These are phyloP conservation scores for Xylariaceae sp. DNA, from an alignment of 2,329 filamentous ascomycete species.

Conservation along the genomic window DNA sequence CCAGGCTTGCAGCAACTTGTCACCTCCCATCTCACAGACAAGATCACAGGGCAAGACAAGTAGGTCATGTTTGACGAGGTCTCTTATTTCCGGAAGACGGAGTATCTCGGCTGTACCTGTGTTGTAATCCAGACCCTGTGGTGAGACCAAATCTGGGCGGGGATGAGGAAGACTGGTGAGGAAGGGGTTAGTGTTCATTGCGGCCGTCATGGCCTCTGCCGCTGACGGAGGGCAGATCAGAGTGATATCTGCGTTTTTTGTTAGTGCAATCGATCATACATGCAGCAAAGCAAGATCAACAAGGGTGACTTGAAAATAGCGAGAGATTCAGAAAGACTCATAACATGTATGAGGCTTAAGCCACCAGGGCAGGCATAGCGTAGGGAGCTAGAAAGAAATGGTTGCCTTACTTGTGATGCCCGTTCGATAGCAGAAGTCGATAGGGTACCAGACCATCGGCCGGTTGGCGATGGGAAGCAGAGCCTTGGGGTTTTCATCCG, in stretches of 20 bases:
- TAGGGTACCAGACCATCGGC: constrained; percentile 85
- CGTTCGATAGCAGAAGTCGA: constrained; percentile 79
- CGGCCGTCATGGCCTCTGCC: constrained; percentile 59
- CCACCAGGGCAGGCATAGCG: neutral
- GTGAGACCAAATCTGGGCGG: constrained; percentile 70
- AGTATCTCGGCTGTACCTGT: constrained; percentile 88
- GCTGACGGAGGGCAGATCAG: constrained; percentile 61
- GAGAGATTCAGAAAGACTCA: neutral
- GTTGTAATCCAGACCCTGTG: constrained; percentile 69
- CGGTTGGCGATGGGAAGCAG: constrained; percentile 77
- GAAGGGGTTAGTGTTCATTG: constrained; percentile 71
- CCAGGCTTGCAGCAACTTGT: constrained; percentile 82
- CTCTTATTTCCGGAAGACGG: constrained; percentile 73
- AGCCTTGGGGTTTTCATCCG: constrained; percentile 76
- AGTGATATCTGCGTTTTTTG: constrained; percentile 49
- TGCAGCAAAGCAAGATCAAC: neutral
- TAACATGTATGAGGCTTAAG: neutral
- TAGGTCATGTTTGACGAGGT: constrained; percentile 78
- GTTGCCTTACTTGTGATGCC: constrained; percentile 62
- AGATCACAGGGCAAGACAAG: constrained; percentile 89
- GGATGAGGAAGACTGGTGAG: constrained; percentile 69
- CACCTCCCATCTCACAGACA: constrained; percentile 81
- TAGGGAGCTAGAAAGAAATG: neutral
- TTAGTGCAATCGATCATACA: constrained; percentile 9
- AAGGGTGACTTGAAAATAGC: neutral